These are phyloP conservation scores for Aureobasidium sp. DNA, from an alignment of 2,329 filamentous ascomycete species.

Conservation along the genomic window DNA sequence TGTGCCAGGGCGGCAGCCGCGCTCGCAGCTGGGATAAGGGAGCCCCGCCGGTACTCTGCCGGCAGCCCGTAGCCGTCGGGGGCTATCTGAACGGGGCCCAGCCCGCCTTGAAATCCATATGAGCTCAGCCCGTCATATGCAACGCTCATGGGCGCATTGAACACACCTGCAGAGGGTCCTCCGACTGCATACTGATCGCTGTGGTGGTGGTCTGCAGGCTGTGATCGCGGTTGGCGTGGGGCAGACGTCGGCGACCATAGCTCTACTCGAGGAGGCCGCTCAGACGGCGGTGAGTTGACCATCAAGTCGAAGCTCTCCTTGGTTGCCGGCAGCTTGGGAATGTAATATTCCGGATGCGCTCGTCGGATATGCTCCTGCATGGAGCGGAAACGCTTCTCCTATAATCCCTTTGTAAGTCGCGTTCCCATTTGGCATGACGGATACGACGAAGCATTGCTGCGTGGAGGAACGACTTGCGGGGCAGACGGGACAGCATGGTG, in stretches of 20 bases:
- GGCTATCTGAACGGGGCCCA: slow-evolving; percentile 21
- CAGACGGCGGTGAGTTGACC: slow-evolving; percentile 82
- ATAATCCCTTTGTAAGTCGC: slow-evolving; percentile 22
- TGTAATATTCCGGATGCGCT: slow-evolving; percentile 94
- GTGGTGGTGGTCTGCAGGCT: slow-evolving; percentile 20
- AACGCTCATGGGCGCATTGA: slow-evolving; percentile 25
- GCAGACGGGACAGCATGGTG: slow-evolving; percentile 8
- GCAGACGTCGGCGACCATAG: slow-evolving; percentile 19
- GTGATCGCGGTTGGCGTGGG: slow-evolving; percentile 14
- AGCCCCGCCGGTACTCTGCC: slow-evolving; percentile 62
- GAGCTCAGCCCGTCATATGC: slow-evolving; percentile 27
- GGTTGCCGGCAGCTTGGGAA: slow-evolving; percentile 93
- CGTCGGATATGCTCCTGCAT: slow-evolving; percentile 99
- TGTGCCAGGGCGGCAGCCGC: slow-evolving; percentile 84
- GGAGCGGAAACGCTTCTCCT: slow-evolving; percentile 94
- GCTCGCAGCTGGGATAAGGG: slow-evolving; percentile 60
- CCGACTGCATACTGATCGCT: slow-evolving; percentile 22
- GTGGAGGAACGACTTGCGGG: slow-evolving; percentile 1
- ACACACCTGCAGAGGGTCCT: slow-evolving; percentile 32
- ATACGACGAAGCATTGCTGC: slow-evolving; percentile 4
- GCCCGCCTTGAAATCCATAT: slow-evolving; percentile 26
- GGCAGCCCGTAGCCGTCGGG: slow-evolving; percentile 29
- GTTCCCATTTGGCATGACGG: background rate
- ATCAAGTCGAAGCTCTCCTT: slow-evolving; percentile 96
- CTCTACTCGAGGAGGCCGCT: slow-evolving; percentile 46